Evolutionary conservation across 139 green algal genomes (phyloP).

Genomic region (Chlamydomonas eustigma): DNA sequence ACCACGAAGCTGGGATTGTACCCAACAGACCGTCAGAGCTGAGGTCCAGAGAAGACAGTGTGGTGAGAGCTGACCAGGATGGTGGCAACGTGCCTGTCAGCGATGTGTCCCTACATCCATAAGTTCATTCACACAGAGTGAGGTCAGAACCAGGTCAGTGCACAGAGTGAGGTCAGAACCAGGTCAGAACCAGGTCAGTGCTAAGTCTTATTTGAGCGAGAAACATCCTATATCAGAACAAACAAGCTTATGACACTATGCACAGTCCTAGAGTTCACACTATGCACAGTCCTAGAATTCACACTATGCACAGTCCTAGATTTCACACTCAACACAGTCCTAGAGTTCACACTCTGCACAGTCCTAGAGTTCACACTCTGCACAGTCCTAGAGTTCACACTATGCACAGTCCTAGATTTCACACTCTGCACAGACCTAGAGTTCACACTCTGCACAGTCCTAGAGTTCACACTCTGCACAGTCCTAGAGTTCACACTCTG

Average conservation of each 20-base stretch:
- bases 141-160: background rate
- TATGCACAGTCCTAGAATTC: background rate
- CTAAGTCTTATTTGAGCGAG: background rate
- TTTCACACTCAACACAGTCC: no score
- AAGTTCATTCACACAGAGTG: no score
- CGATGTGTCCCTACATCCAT: constrained; percentile 4
- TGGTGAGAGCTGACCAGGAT: background rate
- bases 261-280: background rate
- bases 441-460: no score
- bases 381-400: no score
- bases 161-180: background rate
- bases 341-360: no score
- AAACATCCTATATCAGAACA: no score
- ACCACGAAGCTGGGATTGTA: background rate
- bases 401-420: no score
- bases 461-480: no score
- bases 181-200: background rate
- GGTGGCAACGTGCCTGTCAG: constrained; percentile 12
- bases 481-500: no score
- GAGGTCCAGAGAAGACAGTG: constrained; percentile 12
- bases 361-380: no score
- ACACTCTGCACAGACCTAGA: no score
- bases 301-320: no score
- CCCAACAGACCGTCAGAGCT: constrained; percentile 3
- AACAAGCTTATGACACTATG: background rate